phyloP scores from a whole-genome alignment of 129 eudicot genomes.

The Flaveria brownii region DNA sequence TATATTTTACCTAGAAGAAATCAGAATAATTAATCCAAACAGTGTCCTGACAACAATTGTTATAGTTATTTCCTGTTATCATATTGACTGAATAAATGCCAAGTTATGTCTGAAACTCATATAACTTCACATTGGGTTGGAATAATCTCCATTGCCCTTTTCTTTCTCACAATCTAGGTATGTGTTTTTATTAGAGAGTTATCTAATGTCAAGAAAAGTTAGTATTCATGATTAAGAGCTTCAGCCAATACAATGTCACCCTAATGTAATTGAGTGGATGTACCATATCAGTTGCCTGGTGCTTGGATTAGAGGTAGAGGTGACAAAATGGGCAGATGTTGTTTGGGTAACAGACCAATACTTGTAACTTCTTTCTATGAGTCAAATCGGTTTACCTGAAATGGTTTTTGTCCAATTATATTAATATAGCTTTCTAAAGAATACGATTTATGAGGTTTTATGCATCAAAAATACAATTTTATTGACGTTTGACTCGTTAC shows the following conservation, averaged over 20 bases:
- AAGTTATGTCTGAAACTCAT: neutral
- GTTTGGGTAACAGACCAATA: too few species aligned
- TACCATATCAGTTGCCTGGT: neutral
- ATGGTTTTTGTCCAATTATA: too few species aligned
- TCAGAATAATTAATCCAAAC: neutral
- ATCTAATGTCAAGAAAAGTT: neutral
- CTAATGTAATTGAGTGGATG: neutral
- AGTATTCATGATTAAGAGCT: conserved; percentile 12
- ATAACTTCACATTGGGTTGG: neutral
- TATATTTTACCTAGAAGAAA: neutral
- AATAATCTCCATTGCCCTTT: conserved; percentile 6
- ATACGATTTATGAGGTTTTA: too few species aligned
- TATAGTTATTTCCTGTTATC: neutral
- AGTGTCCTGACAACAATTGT: neutral
- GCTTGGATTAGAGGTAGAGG: too few species aligned
- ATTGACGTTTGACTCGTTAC: neutral
- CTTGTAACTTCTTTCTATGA: too few species aligned
- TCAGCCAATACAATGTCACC: conserved; percentile 5
- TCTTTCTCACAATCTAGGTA: conserved; percentile 7
- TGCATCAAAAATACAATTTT: too few species aligned
- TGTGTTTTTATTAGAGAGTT: neutral
- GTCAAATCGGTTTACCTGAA: too few species aligned
- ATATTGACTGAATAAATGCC: neutral
- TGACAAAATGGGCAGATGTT: too few species aligned
- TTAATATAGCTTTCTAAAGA: too few species aligned